A percentile compares a stretch with the other conserved stretches of the same genome.
phyloP scores from a whole-genome alignment of 495 filamentous ascomycete genomes.

The Hypoxylon subgilvum region DNA sequence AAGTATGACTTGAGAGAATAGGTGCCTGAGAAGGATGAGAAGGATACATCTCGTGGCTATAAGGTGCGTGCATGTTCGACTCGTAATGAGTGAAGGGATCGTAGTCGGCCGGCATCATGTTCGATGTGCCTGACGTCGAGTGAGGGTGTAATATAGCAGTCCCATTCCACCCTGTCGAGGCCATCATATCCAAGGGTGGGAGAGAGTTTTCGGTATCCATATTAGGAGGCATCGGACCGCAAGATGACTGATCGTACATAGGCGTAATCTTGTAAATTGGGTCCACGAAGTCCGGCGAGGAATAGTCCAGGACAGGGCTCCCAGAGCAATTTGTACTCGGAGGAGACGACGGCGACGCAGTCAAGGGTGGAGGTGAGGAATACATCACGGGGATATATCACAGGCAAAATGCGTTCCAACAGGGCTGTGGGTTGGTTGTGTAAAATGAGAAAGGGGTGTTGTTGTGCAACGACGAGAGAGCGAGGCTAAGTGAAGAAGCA shows the following conservation, averaged over 20 bases:
- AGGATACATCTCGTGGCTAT: slow-evolving; percentile 57
- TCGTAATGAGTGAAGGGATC: slow-evolving; percentile 58
- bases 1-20: slow-evolving; percentile 41
- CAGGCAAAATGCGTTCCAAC: slow-evolving; percentile 34
- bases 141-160: slow-evolving; percentile 45
- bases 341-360: slow-evolving; percentile 55
- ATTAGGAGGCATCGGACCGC: slow-evolving; percentile 45
- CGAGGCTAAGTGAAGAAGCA: slow-evolving; percentile 10
- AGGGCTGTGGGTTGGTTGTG: slow-evolving; percentile 28
- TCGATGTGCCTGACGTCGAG: slow-evolving; percentile 50
- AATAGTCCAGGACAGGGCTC: slow-evolving; percentile 54
- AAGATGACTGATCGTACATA: slow-evolving; percentile 52
- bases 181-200: slow-evolving; percentile 52
- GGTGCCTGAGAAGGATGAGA: slow-evolving; percentile 49
- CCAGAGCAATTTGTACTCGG: slow-evolving; percentile 57
- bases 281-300: slow-evolving; percentile 51
- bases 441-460: slow-evolving; percentile 24
- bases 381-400: slow-evolving; percentile 49
- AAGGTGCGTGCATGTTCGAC: slow-evolving; percentile 44
- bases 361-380: slow-evolving; percentile 56
- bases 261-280: slow-evolving; percentile 56
- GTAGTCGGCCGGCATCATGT: slow-evolving; percentile 59
- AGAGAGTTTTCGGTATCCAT: slow-evolving; percentile 52
- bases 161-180: slow-evolving; percentile 51
- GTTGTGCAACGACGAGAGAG: slow-evolving; percentile 27